These are phyloP conservation scores for Aspergillus sp. DNA, from an alignment of 2,329 filamentous ascomycete species.

Conservation along the genomic window DNA sequence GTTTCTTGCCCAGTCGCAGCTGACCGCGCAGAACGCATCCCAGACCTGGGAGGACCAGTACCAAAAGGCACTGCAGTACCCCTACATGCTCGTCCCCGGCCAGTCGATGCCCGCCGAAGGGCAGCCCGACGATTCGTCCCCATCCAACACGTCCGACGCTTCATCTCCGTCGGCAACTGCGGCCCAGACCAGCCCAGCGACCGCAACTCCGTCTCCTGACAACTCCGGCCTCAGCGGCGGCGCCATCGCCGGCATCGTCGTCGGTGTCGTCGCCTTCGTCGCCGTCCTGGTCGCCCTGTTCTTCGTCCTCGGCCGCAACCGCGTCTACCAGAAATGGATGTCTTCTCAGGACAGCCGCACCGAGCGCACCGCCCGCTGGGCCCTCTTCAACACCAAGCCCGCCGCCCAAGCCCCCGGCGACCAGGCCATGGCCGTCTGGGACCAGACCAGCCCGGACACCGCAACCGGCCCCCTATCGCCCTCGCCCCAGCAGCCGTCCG, in stretches of 20 bases:
- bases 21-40: conserved; percentile 34
- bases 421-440: background rate
- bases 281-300: conserved; percentile 37
- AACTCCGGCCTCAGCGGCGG: conserved; percentile 30
- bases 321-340: conserved; percentile 26
- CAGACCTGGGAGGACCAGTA: conserved; percentile 42
- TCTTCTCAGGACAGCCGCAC: conserved; percentile 23
- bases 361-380: conserved; percentile 26
- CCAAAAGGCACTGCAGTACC: conserved; percentile 39
- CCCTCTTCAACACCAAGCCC: conserved; percentile 13
- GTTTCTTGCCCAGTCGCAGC: background rate
- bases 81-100: conserved; percentile 48
- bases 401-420: background rate
- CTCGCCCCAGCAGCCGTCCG: conserved; percentile 8
- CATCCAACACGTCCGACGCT: conserved; percentile 4
- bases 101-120: conserved; percentile 46
- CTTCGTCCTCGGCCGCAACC: conserved; percentile 27
- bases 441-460: background rate
- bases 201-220: conserved; percentile 6
- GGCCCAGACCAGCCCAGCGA: too few relatives aligned
- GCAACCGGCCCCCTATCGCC: background rate
- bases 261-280: conserved; percentile 43
- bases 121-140: conserved; percentile 1
- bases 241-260: conserved; percentile 51
- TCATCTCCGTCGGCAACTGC: too few relatives aligned